Base-by-base conservation (phyloP, 208 protist genomes). In the Jaenimonas drosophilae region DNA sequence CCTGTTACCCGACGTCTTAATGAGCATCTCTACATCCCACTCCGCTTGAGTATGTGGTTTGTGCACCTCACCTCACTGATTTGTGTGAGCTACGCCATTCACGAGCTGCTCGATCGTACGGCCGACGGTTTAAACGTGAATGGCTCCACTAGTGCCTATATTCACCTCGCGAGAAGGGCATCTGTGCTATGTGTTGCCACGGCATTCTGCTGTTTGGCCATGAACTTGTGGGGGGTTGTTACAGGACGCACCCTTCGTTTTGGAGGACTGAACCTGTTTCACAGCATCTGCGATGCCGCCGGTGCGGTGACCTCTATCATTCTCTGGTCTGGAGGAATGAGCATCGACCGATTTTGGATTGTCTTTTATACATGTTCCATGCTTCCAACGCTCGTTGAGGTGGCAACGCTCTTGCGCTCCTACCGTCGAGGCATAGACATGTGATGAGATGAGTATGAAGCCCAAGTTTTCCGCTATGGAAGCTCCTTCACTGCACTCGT, bases 301-400 rank as follows among this genome's bases (percentile, higher is more conserved):
- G 76, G 74, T 0, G 73, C 66, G 32, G 58, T 82, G 20, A 39
- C 80, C 29, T 57, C n/a, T n/a, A n/a, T 91, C 14, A 67, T 87
- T 31, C 38, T 78, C 6, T 43, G 51, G 1, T 91, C 76, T 28
- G 64, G 37, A 68, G n/a, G 38, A 44, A 17, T 54, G 6, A 59
- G 76, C 47, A 64, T 84, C 0, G 60, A 52, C 6, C 59, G 63
- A 6, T 52, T 85, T 4, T 91, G 70, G 70, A 71, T 84, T 20
- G 50, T 87, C 1, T 87, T 87, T 24, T 87, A 77, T 45, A 67
- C 76, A 11, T 87, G 86, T 33, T 67, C 64, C 39, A 70, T 82
- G 24, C 75, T 85, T 19, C 74, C 82, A 21, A 75, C 74, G n/a
- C 64, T 46, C 19, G 51, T 86, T 34, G 82, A 87, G 32, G 49